phyloP scores from a whole-genome alignment of 352 stramenopile genomes.

The Phytopythium chamaehyphon region DNA sequence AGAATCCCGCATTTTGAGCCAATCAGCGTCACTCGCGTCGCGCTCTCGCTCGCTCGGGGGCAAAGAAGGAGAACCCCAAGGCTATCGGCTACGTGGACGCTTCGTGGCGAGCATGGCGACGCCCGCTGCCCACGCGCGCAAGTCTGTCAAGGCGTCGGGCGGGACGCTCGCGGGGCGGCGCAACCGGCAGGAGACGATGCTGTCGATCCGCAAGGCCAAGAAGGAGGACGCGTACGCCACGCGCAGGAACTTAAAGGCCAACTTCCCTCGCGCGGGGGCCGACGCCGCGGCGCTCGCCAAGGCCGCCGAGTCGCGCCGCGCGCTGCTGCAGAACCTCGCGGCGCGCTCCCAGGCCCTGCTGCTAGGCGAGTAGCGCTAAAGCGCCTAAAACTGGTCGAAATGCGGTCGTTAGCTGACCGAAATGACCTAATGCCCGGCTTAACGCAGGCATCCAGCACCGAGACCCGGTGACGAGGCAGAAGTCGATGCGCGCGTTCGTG shows the following conservation, averaged over 20 bases:
- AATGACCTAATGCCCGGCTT: neutral
- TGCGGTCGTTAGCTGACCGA: too few species aligned
- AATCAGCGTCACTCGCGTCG: too few species aligned
- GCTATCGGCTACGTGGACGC: too few species aligned
- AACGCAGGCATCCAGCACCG: constrained; percentile 69
- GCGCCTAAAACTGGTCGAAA: too few species aligned
- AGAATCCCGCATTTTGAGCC: too few species aligned
- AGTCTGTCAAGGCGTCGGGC: constrained; percentile 72
- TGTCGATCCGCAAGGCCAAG: constrained; percentile 86
- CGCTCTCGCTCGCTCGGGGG: too few species aligned
- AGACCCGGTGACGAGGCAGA: constrained; percentile 65
- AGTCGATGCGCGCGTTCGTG: constrained; percentile 85
- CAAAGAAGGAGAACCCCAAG: too few species aligned
- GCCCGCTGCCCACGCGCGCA: constrained; percentile 34
- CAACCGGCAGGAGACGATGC: constrained; percentile 84
- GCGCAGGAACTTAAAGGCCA: constrained; percentile 81
- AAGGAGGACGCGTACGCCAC: constrained; percentile 87
- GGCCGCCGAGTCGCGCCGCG: constrained; percentile 47
- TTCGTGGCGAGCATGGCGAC: constrained; percentile 20
- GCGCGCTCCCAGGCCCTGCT: constrained; percentile 74
- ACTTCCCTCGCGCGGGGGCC: constrained; percentile 36
- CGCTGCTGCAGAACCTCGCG: constrained; percentile 78
- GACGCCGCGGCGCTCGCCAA: constrained; percentile 18
- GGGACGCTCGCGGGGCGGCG: constrained; percentile 73
- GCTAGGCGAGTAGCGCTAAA: constrained; percentile 28